These are phyloP conservation scores for Euphorbia celastroides DNA, from an alignment of 441 rosid species.

Conservation along the genomic window DNA sequence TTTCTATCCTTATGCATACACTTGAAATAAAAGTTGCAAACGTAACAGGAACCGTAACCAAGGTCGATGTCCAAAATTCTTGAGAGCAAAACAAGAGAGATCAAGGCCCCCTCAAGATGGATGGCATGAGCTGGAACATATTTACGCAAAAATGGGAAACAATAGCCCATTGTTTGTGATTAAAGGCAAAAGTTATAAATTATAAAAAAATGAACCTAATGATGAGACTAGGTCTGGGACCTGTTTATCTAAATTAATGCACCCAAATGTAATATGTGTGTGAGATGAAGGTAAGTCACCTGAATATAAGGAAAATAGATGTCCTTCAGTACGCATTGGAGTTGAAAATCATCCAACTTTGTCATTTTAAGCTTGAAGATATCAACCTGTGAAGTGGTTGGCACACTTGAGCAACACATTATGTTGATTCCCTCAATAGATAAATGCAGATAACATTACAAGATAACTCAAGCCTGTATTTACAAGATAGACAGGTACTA, in stretches of 20 bases:
- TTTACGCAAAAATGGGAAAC: not conserved
- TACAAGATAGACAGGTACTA: not conserved
- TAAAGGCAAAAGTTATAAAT: not conserved
- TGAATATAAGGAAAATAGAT: constrained; percentile 80
- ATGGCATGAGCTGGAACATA: not conserved
- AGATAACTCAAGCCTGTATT: not conserved
- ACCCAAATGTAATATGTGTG: not conserved
- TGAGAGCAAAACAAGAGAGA: not conserved
- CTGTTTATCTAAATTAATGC: not conserved
- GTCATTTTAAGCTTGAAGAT: constrained; percentile 36
- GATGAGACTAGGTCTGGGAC: not conserved
- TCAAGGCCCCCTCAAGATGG: not conserved
- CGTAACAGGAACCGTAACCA: not conserved
- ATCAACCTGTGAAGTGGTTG: constrained; percentile 45
- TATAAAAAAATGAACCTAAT: not conserved
- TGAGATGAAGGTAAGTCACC: constrained; percentile 27
- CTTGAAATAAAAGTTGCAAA: not conserved
- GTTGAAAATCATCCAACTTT: constrained; percentile 31
- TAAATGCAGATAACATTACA: not conserved
- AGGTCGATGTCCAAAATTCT: not conserved
- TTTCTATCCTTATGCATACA: not conserved
- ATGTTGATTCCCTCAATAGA: not conserved
- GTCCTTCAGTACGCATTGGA: constrained; percentile 72
- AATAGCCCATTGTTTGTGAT: not conserved
- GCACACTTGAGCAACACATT: constrained; percentile 1